Conservation (phyloP, 2,329 filamentous ascomycete species). For the Leptographium radiaticola region DNA sequence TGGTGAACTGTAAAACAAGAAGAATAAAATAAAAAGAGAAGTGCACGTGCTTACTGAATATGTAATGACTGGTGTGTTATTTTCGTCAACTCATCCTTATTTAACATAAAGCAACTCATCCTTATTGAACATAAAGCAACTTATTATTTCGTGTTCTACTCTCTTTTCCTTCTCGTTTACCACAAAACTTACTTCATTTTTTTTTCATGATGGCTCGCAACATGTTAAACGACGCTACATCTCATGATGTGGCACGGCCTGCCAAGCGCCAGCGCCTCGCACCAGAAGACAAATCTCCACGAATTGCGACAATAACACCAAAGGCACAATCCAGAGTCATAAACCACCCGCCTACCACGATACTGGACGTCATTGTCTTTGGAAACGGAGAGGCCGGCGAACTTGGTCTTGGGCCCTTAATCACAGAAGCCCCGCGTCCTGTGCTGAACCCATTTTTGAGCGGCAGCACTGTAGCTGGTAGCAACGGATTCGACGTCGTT, state of each 20-base stretch:
- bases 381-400: conserved; percentile 7
- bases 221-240: neutral
- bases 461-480: neutral
- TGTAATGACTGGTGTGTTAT: too few species aligned
- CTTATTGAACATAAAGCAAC: too few species aligned
- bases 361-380: conserved; percentile 6
- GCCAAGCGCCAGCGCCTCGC: neutral
- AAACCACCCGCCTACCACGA: neutral
- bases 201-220: neutral
- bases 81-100: too few species aligned
- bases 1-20: too few species aligned
- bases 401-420: conserved; percentile 5
- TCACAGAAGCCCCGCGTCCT: neutral
- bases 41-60: too few species aligned
- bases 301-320: neutral
- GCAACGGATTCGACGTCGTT: conserved; percentile 26
- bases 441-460: conserved; percentile 2
- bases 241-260: neutral
- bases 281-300: neutral
- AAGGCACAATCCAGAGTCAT: neutral
- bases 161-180: too few species aligned
- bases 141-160: too few species aligned
- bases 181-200: too few species aligned
- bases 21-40: too few species aligned
- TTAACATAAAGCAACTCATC: too few species aligned